These are phyloP conservation scores for Schrenkiella parvula DNA, from an alignment of 345 rosid genomes.

Conservation along the genomic window DNA sequence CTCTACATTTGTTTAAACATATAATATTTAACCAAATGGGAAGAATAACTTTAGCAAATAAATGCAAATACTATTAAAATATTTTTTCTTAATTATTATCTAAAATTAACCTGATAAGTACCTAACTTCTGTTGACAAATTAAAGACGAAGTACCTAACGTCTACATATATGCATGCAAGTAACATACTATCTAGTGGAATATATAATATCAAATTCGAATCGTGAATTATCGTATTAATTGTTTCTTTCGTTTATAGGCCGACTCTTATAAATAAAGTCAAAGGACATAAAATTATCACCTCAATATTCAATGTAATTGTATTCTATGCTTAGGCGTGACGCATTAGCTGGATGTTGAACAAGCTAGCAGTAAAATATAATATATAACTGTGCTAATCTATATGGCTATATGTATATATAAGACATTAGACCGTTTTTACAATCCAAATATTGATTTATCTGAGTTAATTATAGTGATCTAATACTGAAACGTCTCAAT, in stretches of 20 bases:
- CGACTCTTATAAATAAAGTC: background rate
- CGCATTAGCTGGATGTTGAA: background rate
- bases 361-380: background rate
- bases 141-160: background rate
- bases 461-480: background rate
- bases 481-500: background rate
- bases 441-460: background rate
- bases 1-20: background rate
- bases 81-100: background rate
- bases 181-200: background rate
- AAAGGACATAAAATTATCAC: background rate
- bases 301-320: background rate
- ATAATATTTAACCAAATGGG: background rate
- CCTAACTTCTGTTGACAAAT: background rate
- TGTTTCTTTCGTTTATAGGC: background rate
- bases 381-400: background rate
- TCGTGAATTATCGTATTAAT: background rate
- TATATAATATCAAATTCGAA: background rate
- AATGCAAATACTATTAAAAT: background rate
- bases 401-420: background rate
- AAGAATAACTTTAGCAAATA: background rate
- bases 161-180: constrained; percentile 6
- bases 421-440: background rate
- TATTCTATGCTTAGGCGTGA: background rate
- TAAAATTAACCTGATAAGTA: background rate